Conservation (phyloP, 768 basidiomycete genomes). For the Macrolepiota dolichaula region DNA sequence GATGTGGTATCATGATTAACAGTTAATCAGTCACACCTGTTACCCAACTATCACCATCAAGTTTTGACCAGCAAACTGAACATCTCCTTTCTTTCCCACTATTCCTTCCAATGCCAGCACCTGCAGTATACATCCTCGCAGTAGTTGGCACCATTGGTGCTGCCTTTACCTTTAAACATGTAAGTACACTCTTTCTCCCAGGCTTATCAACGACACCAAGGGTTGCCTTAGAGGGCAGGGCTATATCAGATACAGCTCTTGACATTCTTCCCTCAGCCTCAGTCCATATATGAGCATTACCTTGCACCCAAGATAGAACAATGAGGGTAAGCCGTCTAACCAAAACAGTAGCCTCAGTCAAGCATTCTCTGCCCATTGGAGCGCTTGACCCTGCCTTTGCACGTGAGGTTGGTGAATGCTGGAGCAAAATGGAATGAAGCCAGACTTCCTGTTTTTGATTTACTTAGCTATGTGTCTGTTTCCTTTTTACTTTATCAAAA, state of each 20-base stretch:
- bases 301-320: conserved; percentile 58
- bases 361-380: conserved; percentile 1
- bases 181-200: conserved; percentile 22
- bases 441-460: conserved; percentile 24
- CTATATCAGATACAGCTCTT: conserved; percentile 18
- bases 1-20: too few species aligned
- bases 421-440: conserved; percentile 33
- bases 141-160: too few species aligned
- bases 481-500: too few species aligned
- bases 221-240: conserved; percentile 14
- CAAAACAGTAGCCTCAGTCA: background rate
- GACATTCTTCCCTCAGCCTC: conserved; percentile 7
- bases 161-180: conserved; percentile 57
- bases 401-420: conserved; percentile 55
- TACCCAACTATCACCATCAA: too few species aligned
- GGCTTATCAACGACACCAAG: background rate
- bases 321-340: conserved; percentile 18
- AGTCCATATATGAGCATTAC: conserved; percentile 73
- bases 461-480: too few species aligned
- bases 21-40: too few species aligned
- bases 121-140: conserved; percentile 48
- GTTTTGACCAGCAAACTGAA: too few species aligned
- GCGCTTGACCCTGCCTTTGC: conserved; percentile 45
- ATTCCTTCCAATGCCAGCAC: conserved; percentile 26
- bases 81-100: background rate